phyloP scores from a whole-genome alignment of 2,329 filamentous ascomycete species.

The Stenocarpella maydis region DNA sequence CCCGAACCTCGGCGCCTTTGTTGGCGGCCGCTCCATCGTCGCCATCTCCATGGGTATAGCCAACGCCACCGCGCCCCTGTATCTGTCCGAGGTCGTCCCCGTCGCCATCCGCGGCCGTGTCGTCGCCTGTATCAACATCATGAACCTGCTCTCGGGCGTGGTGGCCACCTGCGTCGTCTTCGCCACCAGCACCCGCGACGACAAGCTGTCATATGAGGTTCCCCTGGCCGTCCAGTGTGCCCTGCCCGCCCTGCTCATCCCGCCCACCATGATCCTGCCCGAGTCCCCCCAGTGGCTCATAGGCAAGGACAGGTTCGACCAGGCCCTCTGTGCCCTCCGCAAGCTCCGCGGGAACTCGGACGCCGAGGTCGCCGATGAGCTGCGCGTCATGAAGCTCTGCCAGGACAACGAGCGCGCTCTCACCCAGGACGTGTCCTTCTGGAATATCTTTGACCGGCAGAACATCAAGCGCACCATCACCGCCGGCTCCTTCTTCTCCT shows the following conservation, averaged over 20 bases:
- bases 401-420: constrained; percentile 41
- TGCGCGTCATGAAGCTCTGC: constrained; percentile 43
- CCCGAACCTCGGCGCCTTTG: constrained; percentile 45
- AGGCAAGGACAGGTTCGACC: constrained; percentile 41
- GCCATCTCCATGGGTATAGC: constrained; percentile 44
- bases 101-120: constrained; percentile 32
- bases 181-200: constrained; percentile 41
- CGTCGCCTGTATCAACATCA: constrained; percentile 40
- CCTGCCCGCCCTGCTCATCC: constrained; percentile 43
- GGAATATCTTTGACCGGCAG: constrained; percentile 46
- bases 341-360: constrained; percentile 45
- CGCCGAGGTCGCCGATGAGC: constrained; percentile 43
- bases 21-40: constrained; percentile 42
- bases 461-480: constrained; percentile 47
- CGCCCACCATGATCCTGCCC: constrained; percentile 43
- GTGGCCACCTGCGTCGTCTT: constrained; percentile 46
- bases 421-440: constrained; percentile 42
- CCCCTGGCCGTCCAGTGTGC: constrained; percentile 47
- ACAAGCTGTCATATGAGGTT: constrained; percentile 44
- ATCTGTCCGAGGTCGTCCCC: constrained; percentile 47
- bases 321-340: constrained; percentile 43
- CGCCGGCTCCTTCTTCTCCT: constrained; percentile 46
- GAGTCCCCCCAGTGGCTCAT: constrained; percentile 47
- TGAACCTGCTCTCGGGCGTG: constrained; percentile 40
- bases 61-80: constrained; percentile 46